Evolutionary conservation across 2,329 filamentous ascomycete genomes (phyloP).

Genomic region (Penicillium sp.): DNA sequence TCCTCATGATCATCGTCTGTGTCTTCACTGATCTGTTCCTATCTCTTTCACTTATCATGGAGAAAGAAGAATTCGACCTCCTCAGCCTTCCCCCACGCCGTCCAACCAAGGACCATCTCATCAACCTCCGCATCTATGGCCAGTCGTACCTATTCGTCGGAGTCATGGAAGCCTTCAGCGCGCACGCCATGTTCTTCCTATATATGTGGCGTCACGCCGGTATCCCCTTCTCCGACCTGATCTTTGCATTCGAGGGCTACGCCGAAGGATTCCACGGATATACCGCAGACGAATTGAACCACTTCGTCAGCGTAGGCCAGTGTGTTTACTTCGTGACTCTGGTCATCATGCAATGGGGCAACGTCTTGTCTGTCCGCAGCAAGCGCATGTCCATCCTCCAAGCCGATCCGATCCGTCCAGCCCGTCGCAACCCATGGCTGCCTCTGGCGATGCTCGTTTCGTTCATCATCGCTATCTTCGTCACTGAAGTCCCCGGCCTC

Average conservation of each 20-base stretch:
- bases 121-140: constrained; percentile 53
- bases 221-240: constrained; percentile 50
- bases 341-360: constrained; percentile 57
- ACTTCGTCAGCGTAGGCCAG: constrained; percentile 54
- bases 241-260: constrained; percentile 54
- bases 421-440: constrained; percentile 54
- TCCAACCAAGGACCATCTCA: constrained; percentile 53
- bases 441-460: constrained; percentile 49
- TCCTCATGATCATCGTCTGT: constrained; percentile 61
- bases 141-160: constrained; percentile 57
- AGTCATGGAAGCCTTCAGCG: constrained; percentile 52
- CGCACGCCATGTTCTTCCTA: constrained; percentile 56
- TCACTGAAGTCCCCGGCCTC: constrained; percentile 53
- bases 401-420: constrained; percentile 50
- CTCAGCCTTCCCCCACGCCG: constrained; percentile 53
- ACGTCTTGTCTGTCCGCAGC: constrained; percentile 54
- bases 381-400: constrained; percentile 55
- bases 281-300: constrained; percentile 44
- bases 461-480: constrained; percentile 54
- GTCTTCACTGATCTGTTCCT: constrained; percentile 58
- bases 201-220: constrained; percentile 53
- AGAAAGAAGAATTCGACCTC: constrained; percentile 57
- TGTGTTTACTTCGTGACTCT: constrained; percentile 57
- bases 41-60: constrained; percentile 55
- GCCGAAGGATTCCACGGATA: constrained; percentile 53